phyloP scores from a whole-genome alignment of 2,329 filamentous ascomycete genomes.

The Alternaria consortialis region DNA sequence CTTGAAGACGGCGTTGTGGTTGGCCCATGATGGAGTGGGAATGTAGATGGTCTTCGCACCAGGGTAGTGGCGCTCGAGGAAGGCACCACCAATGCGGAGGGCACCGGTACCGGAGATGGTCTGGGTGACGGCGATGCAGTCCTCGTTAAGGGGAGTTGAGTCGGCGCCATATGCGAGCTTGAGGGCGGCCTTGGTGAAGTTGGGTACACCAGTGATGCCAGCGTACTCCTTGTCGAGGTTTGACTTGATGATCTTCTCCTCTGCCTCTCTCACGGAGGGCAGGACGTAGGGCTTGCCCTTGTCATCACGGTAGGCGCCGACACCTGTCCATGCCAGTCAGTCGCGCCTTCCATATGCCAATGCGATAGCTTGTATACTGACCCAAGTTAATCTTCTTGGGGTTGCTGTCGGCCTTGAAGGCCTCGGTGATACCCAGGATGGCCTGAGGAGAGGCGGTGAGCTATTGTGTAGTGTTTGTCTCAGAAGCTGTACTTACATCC shows the following conservation, averaged over 20 bases:
- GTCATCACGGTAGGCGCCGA: conserved; percentile 98
- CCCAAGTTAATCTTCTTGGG: conserved; percentile 97
- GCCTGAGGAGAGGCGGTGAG: conserved; percentile 62
- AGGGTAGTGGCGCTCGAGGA: conserved; percentile 91
- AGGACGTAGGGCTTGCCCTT: conserved; percentile 98
- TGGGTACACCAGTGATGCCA: conserved; percentile 93
- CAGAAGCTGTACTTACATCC: conserved; percentile 44
- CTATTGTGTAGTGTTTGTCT: conserved; percentile 9
- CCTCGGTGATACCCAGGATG: conserved; percentile 93
- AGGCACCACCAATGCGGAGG: conserved; percentile 91
- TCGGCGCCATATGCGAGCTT: conserved; percentile 87
- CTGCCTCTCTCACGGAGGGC: conserved; percentile 87
- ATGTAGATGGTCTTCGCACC: conserved; percentile 96
- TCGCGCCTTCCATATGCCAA: not conserved
- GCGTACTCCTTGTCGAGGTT: conserved; percentile 96
- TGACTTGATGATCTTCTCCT: conserved; percentile 81
- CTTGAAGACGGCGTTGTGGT: conserved; percentile 96
- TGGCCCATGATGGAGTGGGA: conserved; percentile 95
- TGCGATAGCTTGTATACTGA: conserved; percentile 51
- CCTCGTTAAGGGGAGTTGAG: conserved; percentile 76
- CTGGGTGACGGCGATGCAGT: conserved; percentile 90
- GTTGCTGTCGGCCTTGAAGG: conserved; percentile 96
- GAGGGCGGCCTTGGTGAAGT: conserved; percentile 92
- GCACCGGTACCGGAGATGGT: conserved; percentile 98
- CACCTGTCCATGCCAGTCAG: conserved; percentile 65